Evolutionary conservation across 1,139 yeast genomes (phyloP), one percentile per base, ranked within the genome.

Genomic region (Yarrowia galli): DNA sequence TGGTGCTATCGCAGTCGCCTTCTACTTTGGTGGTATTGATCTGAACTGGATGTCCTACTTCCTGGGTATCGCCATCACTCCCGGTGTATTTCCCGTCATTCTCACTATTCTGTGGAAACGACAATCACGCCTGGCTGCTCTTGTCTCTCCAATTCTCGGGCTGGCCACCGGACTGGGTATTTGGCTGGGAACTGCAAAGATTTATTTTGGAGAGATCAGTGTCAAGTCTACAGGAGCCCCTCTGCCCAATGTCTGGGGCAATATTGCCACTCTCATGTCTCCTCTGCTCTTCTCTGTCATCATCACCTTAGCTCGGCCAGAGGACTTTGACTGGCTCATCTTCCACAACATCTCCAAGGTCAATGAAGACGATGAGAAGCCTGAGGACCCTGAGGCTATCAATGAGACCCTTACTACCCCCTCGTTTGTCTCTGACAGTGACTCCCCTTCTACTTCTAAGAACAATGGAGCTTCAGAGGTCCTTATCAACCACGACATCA

Each of bases 41-140:
- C 89, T 92, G 91, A 78, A 79, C 56, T 76, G 79, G 20, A 76
- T 85, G 68, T 97, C 97, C 18, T 90, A 89, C 78, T 82, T 92
- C 68, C 92, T 91, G 77, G 81, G 92, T 71, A 91, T 92, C 92
- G 97, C 92, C 67, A 91, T 92, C 72, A 89, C 96, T 28, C 87
- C 96, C 68, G 97, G 93, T 36, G 97, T 92, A 7, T 78, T 91
- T 61, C 96, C 97, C 9, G 85, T 90, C 25, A 85, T 89, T 6
- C 79, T 89, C 72, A 87, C 96, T 0, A 79, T 92, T 67, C 84
- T 91, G 73, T 90, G 95, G 81, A 81, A 78, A 43, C 85, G 84
- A 67, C 92, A 88, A 79, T 89, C 89, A 75, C 77, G 74, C 67
- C 74, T 74, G 68, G 80, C 84, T 4, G 81, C 83, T 15, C 69